Conservation (phyloP, 768 basidiomycete genomes). For the Galerina marginata region DNA sequence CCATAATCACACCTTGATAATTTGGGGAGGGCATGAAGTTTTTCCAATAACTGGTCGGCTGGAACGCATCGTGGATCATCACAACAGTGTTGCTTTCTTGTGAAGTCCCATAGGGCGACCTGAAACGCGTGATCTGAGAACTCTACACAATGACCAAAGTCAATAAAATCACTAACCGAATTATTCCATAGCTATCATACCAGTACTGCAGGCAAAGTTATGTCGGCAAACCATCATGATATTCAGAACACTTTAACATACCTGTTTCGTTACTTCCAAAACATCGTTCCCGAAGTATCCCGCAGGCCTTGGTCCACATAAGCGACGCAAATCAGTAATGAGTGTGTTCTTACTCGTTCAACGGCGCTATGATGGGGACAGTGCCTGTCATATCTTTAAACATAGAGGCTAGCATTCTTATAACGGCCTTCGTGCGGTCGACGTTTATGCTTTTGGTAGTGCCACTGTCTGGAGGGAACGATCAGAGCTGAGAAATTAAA, state of each 20-base stretch:
- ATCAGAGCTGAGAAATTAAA: not conserved
- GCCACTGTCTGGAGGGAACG: constrained; percentile 54
- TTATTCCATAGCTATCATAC: constrained; percentile 72
- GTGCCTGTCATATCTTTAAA: constrained; percentile 56
- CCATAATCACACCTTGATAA: constrained; percentile 72
- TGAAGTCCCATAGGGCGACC: constrained; percentile 39
- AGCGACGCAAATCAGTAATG: not conserved
- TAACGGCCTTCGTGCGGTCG: constrained; percentile 64
- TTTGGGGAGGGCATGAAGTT: constrained; percentile 58
- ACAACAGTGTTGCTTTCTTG: constrained; percentile 70
- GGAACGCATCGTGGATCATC: constrained; percentile 80
- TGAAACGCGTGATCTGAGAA: constrained; percentile 15
- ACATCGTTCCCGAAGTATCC: constrained; percentile 61
- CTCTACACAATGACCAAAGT: not conserved
- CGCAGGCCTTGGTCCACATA: constrained; percentile 55
- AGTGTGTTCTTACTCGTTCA: constrained; percentile 62
- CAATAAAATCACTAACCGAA: constrained; percentile 50
- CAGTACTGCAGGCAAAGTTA: constrained; percentile 52
- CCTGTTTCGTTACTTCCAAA: constrained; percentile 50
- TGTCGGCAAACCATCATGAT: not conserved
- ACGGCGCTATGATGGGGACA: constrained; percentile 69
- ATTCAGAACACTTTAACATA: constrained; percentile 19
- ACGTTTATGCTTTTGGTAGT: constrained; percentile 68
- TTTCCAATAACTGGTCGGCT: constrained; percentile 69
- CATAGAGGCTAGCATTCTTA: constrained; percentile 64